Conservation (phyloP, 179 eudicot genomes). For the Silene noctiflora region DNA sequence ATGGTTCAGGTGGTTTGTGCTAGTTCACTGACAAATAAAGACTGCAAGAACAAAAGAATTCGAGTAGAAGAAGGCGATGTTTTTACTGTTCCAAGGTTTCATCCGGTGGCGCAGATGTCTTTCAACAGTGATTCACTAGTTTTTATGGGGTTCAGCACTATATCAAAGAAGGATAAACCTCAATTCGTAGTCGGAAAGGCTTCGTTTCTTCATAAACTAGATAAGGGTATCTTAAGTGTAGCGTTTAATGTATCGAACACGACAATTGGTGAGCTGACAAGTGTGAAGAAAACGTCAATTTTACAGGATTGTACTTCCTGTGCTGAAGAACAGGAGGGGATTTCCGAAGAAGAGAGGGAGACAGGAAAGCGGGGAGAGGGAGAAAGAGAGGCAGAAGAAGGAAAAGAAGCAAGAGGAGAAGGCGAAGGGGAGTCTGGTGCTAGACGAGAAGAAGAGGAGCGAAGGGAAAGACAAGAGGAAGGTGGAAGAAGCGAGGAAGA, state of each 20-base stretch:
- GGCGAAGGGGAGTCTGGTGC: neutral
- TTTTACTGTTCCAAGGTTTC: conserved; percentile 63
- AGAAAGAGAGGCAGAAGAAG: conserved; percentile 13
- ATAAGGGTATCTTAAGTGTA: conserved; percentile 40
- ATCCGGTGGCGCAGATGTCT: conserved; percentile 69
- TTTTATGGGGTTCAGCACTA: conserved; percentile 67
- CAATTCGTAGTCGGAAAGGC: conserved; percentile 65
- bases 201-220: conserved; percentile 51
- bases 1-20: conserved; percentile 66
- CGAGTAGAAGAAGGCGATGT: conserved; percentile 70
- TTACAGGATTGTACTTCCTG: conserved; percentile 64
- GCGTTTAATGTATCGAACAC: conserved; percentile 49
- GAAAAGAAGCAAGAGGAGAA: conserved; percentile 4
- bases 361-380: conserved; percentile 25
- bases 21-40: conserved; percentile 30
- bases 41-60: conserved; percentile 46
- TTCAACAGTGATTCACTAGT: conserved; percentile 63
- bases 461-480: conserved; percentile 15
- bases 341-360: conserved; percentile 34
- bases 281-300: conserved; percentile 34
- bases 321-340: conserved; percentile 58
- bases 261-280: conserved; percentile 41
- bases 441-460: too few species aligned
- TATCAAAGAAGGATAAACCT: conserved; percentile 44
- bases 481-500: neutral